Base-by-base conservation (phyloP, 192 early-diverging fungal species). In the Coemansia pectinata region DNA sequence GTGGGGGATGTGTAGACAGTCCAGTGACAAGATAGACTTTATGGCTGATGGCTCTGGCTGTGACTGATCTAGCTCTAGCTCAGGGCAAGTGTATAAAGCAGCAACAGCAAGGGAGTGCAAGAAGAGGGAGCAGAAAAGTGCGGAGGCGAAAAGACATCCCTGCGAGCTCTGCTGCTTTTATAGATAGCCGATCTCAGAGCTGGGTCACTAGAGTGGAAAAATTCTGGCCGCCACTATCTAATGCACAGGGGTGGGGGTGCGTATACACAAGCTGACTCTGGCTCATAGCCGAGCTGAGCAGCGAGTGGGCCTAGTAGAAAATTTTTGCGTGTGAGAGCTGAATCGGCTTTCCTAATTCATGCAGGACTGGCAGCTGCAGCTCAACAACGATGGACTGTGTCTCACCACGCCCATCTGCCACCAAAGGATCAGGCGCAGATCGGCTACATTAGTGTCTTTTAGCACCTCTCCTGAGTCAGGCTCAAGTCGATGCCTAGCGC, bases 281-380 rank as follows among this genome's bases (percentile, higher is more conserved):
- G 55, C 55, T 57, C 55, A 33, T 15, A 57, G 29, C 55, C 55
- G 55, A 57, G 55, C 55, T 57, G 55, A 57, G 15, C 3, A 57
- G 55, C 29, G 29, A 57, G 55, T 23, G 55, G 55, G 29, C 55
- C 29, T 57, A 31, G 3, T 31, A 57, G 29, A 57, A 57, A 57
- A 57, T 7, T 34, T 57, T 57, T 27, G 25, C 9, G 11, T 55
- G 52, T 14, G 17, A 31, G 52, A 55, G 52, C 52, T 55, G 52
- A 55, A 25, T 55, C 52, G 52, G 27, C 52, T 55, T 29, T 29
- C n/a, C 27, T 27, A 7, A 25, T 41, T 14, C 40, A 55, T 55
- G 52, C 52, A 31, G 19, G 7, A 17, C 25, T 29, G 52, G 14
- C 27, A 15, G 52, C 55, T 57, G 55, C 55, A 57, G 55, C 55